Percentiles rank a stretch among this genome's conserved stretches.
Conservation (phyloP, 768 basidiomycete species). For the Lentinula raphanica region DNA sequence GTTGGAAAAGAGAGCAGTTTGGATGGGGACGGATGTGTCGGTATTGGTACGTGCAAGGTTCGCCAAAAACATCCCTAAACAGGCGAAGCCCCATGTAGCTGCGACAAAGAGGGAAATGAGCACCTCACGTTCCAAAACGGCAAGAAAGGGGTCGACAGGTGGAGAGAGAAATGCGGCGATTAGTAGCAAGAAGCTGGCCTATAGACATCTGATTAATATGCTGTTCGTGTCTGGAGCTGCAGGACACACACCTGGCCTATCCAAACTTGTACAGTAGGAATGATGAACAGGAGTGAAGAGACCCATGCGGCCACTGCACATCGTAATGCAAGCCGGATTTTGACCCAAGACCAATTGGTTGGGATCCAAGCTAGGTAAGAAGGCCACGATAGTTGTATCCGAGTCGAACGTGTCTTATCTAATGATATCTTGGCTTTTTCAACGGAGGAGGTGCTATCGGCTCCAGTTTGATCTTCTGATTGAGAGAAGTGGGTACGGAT, state of each 20-base stretch:
- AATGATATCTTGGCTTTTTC: background rate
- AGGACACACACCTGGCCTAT: constrained; percentile 51
- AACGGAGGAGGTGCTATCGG: background rate
- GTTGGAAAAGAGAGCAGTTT: constrained; percentile 29
- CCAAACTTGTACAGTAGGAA: constrained; percentile 38
- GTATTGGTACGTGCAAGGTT: constrained; percentile 45
- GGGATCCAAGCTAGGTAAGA: constrained; percentile 42
- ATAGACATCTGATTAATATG: too few relatives aligned
- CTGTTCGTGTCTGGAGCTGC: too few relatives aligned
- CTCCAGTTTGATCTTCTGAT: background rate
- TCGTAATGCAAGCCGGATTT: constrained; percentile 59
- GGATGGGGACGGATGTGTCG: constrained; percentile 30
- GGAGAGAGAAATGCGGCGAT: constrained; percentile 62
- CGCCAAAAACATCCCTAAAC: constrained; percentile 60
- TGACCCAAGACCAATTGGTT: constrained; percentile 43
- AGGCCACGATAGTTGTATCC: background rate
- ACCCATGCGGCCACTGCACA: constrained; percentile 61
- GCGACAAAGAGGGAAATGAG: constrained; percentile 45
- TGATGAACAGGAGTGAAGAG: constrained; percentile 51
- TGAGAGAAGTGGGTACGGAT: background rate
- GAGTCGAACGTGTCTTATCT: background rate
- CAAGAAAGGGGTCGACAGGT: constrained; percentile 63
- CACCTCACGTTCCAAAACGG: constrained; percentile 60
- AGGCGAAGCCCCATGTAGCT: constrained; percentile 61
- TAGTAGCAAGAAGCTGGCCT: constrained; percentile 1